Evolutionary conservation across 345 rosid species (phyloP).

Genomic region (Acer yangbiense): DNA sequence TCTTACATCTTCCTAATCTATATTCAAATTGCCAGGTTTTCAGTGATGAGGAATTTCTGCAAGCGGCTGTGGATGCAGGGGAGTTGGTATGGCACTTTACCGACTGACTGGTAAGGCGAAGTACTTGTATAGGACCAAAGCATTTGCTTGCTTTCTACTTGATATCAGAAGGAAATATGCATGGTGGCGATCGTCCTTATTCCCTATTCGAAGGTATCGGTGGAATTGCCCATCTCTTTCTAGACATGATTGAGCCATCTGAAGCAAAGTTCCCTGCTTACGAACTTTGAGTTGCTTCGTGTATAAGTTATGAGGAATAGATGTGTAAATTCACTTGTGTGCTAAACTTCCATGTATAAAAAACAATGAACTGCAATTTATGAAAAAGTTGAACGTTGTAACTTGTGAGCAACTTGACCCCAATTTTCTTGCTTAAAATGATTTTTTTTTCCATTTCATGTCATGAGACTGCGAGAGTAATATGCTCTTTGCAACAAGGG

Average conservation of each 20-base stretch:
- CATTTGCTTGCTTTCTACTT: constrained; percentile 65
- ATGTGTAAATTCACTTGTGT: not conserved
- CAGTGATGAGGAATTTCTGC: constrained; percentile 54
- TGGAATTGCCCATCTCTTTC: constrained; percentile 63
- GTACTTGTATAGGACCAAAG: constrained; percentile 58
- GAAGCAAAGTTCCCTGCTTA: constrained; percentile 62
- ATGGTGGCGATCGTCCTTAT: constrained; percentile 61
- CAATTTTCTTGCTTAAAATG: too few species aligned
- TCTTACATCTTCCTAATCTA: not conserved
- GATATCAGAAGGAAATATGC: constrained; percentile 60
- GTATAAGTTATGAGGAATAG: not conserved
- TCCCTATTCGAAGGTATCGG: constrained; percentile 67
- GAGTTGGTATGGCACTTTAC: constrained; percentile 60
- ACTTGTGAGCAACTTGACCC: too few species aligned
- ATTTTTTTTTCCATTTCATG: too few species aligned
- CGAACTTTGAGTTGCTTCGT: constrained; percentile 41
- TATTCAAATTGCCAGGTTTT: constrained; percentile 47
- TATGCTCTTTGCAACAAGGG: constrained; percentile 13
- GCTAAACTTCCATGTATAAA: not conserved
- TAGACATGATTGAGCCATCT: constrained; percentile 57
- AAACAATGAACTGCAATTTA: too few species aligned
- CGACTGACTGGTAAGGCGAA: constrained; percentile 46
- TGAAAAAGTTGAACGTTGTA: too few species aligned
- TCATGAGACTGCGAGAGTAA: not conserved
- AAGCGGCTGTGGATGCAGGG: constrained; percentile 65